A percentile compares a stretch with the other conserved stretches of the same genome.
These are phyloP conservation scores for Chenopodium suecicum DNA, from an alignment of 148 eudicot species.

Conservation along the genomic window DNA sequence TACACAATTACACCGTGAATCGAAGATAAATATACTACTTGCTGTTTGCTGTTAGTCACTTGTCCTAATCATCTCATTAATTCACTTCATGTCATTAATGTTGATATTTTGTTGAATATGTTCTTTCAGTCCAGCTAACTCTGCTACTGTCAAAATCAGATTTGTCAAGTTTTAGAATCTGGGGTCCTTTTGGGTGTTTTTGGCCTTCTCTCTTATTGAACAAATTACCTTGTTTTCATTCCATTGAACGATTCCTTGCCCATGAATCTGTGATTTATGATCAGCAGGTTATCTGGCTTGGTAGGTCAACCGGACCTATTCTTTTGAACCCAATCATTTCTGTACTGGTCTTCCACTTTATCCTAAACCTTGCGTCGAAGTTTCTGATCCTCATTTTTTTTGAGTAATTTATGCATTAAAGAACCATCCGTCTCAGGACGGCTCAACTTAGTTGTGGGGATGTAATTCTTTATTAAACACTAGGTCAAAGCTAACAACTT, in stretches of 20 bases:
- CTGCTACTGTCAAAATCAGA: constrained; percentile 12
- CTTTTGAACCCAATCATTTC: background rate
- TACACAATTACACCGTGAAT: constrained; percentile 13
- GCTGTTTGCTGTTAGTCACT: constrained; percentile 19
- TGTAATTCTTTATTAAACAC: constrained; percentile 22
- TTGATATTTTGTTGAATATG: constrained; percentile 3
- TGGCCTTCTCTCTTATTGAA: constrained; percentile 1
- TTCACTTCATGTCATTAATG: background rate
- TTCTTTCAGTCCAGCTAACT: constrained; percentile 16
- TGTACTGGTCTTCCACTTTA: background rate
- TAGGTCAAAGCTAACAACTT: constrained; percentile 15
- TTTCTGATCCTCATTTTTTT: background rate
- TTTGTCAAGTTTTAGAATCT: background rate
- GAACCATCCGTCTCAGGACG: constrained; percentile 21
- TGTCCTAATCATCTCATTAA: constrained; percentile 25
- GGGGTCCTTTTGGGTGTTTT: background rate
- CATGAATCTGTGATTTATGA: background rate
- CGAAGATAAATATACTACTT: constrained; percentile 4
- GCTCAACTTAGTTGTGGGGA: constrained; percentile 33
- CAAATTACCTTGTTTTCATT: no score
- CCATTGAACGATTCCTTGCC: background rate
- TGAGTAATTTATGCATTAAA: background rate
- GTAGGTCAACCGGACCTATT: background rate
- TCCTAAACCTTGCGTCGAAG: background rate
- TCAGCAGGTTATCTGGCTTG: constrained; percentile 14